phyloP scores from a whole-genome alignment of 768 basidiomycete species.

The Daedalea quercina region DNA sequence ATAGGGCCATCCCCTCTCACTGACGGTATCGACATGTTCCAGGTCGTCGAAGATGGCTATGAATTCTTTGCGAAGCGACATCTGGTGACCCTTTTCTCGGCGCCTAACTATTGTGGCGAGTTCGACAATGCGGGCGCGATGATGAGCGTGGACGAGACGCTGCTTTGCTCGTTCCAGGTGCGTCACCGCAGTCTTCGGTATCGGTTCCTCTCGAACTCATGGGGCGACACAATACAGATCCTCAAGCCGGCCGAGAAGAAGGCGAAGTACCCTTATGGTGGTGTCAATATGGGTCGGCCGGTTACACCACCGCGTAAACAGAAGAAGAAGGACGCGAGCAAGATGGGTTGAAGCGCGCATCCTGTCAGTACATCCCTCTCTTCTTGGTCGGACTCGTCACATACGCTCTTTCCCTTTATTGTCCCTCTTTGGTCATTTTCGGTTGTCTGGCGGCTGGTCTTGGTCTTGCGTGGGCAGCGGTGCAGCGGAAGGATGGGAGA shows the following conservation, averaged over 20 bases:
- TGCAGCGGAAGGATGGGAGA: background rate
- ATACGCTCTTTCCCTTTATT: constrained; percentile 12
- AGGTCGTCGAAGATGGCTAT: constrained; percentile 99
- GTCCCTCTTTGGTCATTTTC: constrained; percentile 11
- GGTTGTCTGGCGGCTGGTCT: constrained; percentile 1
- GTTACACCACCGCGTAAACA: constrained; percentile 96
- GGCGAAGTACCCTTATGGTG: constrained; percentile 85
- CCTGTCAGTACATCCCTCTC: constrained; percentile 19
- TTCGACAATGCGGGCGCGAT: constrained; percentile 99
- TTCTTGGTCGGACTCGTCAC: constrained; percentile 1
- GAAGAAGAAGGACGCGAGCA: constrained; percentile 87
- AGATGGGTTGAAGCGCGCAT: constrained; percentile 36
- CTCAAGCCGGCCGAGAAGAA: constrained; percentile 99
- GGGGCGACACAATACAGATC: constrained; percentile 48
- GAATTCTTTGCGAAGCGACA: constrained; percentile 99
- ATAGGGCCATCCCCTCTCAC: background rate
- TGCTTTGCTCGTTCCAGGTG: constrained; percentile 98
- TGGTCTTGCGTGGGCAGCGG: background rate
- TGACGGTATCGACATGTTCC: background rate
- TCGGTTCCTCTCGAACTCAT: constrained; percentile 2
- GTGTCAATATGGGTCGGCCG: constrained; percentile 80
- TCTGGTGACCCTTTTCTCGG: constrained; percentile 94
- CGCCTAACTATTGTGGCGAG: constrained; percentile 92
- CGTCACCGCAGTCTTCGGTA: background rate
- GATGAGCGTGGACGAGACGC: constrained; percentile 99